Evolutionary conservation across 2,329 filamentous ascomycete genomes (phyloP).

Genomic region (Alternaria hordeiaustralica): DNA sequence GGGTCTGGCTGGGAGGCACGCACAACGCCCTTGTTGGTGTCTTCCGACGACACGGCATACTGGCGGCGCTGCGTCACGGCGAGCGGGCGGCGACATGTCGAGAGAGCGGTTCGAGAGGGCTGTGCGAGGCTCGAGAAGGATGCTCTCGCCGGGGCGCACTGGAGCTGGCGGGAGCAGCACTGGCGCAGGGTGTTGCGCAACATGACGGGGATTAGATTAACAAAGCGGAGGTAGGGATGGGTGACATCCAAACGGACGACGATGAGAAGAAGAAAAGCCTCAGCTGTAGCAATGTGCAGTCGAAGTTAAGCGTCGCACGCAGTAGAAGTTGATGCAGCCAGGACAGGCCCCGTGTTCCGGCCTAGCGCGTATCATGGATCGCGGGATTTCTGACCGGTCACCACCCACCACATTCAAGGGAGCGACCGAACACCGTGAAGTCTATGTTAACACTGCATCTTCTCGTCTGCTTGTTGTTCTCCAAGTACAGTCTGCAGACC

Average conservation of each 20-base stretch:
- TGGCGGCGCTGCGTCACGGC: slow-evolving; percentile 57
- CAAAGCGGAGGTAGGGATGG: slow-evolving; percentile 26
- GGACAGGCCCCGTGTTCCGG: slow-evolving; percentile 23
- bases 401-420: neutral
- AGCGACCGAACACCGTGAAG: neutral
- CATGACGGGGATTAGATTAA: slow-evolving; percentile 60
- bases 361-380: slow-evolving; percentile 22
- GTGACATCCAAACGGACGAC: slow-evolving; percentile 41
- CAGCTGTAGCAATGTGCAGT: slow-evolving; percentile 24
- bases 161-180: slow-evolving; percentile 70
- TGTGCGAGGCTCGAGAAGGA: slow-evolving; percentile 52
- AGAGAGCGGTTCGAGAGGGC: slow-evolving; percentile 50
- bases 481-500: neutral
- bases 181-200: slow-evolving; percentile 72
- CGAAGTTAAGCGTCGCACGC: neutral
- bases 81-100: slow-evolving; percentile 57
- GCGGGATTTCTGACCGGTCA: slow-evolving; percentile 17
- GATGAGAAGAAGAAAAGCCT: slow-evolving; percentile 26
- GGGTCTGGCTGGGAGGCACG: slow-evolving; percentile 35
- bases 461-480: neutral
- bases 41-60: slow-evolving; percentile 67
- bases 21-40: slow-evolving; percentile 67
- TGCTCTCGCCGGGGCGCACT: slow-evolving; percentile 58
- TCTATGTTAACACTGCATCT: neutral
- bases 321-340: slow-evolving; percentile 22